Evolutionary conservation across 2,329 filamentous ascomycete genomes (phyloP), one percentile per base, ranked within the genome.

Genomic region (Phaeoacremonium minimum): DNA sequence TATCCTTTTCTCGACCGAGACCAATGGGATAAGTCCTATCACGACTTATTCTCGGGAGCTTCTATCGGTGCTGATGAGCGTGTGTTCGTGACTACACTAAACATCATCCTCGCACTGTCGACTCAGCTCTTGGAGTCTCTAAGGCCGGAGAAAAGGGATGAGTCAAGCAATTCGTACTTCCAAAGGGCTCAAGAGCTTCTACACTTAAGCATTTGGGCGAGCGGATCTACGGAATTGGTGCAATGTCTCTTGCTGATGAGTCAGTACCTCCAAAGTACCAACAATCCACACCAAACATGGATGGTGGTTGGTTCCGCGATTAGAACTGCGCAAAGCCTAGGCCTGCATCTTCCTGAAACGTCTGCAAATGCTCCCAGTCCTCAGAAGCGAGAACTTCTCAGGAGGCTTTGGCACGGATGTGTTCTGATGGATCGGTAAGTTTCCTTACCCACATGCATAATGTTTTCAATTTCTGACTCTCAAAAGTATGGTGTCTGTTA

Each of bases 201-300:
- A 1, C 63, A 60, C 11, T 16, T 29, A 15, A 18, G 28, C 13
- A 45, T 63, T 2, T 69, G 66, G 60, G 57, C 68, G 9, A 50
- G 57, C 0, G 63, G 61, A 0, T 71, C 66, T 0, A 44, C 65
- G 1, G 64, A 63, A 30, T 38, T 68, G 2, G 64, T 73, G 2
- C 69, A 73, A 42, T 70, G 63, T 30, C 49, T 72, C 1, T 47
- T 73, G 1, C 50, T 73, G 5, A 67, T 68, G 41, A 65, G 63
- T 9, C 68, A 70, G 31, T 73, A 71, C 39, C 48, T 72, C 0
- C 69, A 72, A 30, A 67, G 69, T 31, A 71, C 69, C 0, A 61
- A 67, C 11, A 61, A 61, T 5, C 61, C 65, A 0, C 64, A 71
- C 39, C 63, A 69, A 38, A 71, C 66, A 2, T 73, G 69, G 69